A percentile compares a stretch with the other conserved stretches of the same genome.
These are phyloP conservation scores for Alloteropsis semialata DNA, from an alignment of 176 grass and related monocot genomes.

Conservation along the genomic window DNA sequence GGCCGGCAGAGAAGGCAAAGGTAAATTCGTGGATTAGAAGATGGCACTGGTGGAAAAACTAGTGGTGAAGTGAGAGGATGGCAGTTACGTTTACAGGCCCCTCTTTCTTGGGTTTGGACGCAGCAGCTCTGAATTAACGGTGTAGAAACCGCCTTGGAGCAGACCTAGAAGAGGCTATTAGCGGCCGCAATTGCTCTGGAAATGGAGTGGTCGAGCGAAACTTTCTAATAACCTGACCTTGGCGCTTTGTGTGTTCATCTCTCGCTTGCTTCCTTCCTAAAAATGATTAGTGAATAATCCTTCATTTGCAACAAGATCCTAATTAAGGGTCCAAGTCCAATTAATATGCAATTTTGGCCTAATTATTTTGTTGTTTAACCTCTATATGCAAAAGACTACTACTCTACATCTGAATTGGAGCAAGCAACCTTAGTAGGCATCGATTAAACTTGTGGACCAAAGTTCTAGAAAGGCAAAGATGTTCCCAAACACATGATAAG, in stretches of 20 bases:
- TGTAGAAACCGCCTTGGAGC: conserved; percentile 6
- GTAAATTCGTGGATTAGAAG: conserved; percentile 37
- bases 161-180: neutral
- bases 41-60: conserved; percentile 18
- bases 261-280: neutral
- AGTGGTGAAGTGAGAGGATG: conserved; percentile 26
- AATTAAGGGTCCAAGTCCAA: neutral
- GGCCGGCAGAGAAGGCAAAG: neutral
- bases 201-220: neutral
- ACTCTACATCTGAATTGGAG: neutral
- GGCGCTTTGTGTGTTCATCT: neutral
- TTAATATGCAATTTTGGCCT: neutral
- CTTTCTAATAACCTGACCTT: neutral
- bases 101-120: neutral
- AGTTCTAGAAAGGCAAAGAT: conserved; percentile 2
- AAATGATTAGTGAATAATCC: neutral
- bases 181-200: conserved; percentile 11
- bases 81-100: conserved; percentile 24
- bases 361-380: neutral
- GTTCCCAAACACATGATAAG: neutral
- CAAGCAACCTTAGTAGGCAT: neutral
- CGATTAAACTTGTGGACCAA: neutral
- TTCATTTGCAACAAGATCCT: neutral
- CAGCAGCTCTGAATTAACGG: neutral
- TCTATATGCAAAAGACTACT: neutral